A percentile compares a stretch with the other conserved stretches of the same genome.
These are phyloP conservation scores for Boletus insuetus DNA, from an alignment of 768 basidiomycete genomes.

Conservation along the genomic window DNA sequence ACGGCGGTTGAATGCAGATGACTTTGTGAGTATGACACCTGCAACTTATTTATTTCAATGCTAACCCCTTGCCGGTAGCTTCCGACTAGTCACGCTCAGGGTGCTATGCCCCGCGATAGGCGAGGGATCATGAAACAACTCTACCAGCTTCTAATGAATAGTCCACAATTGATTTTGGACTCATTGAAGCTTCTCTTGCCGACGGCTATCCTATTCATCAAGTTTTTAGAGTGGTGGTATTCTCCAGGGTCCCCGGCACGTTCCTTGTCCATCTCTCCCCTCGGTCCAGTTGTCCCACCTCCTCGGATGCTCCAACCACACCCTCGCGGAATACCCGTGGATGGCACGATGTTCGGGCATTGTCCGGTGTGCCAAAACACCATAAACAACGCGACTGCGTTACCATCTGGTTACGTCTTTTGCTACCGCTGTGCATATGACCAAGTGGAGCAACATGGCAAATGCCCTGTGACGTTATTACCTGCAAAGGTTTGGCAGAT, in stretches of 20 bases:
- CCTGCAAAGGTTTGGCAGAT: conserved; percentile 77
- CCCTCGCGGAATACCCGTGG: conserved; percentile 65
- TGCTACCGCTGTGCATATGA: conserved; percentile 91
- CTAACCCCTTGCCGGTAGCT: conserved; percentile 14
- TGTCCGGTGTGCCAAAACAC: conserved; percentile 77
- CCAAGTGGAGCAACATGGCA: conserved; percentile 70
- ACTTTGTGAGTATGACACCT: conserved; percentile 54
- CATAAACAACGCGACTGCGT: conserved; percentile 83
- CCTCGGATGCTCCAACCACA: conserved; percentile 75
- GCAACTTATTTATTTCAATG: neutral
- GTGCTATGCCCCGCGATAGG: conserved; percentile 20
- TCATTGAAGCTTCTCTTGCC: conserved; percentile 79
- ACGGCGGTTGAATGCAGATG: conserved; percentile 73
- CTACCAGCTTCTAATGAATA: conserved; percentile 45
- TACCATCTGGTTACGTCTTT: conserved; percentile 93
- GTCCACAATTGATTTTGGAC: conserved; percentile 68
- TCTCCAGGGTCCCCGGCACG: conserved; percentile 87
- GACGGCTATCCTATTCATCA: conserved; percentile 90
- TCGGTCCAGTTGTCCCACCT: conserved; percentile 72
- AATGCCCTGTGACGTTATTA: conserved; percentile 85
- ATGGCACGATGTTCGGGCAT: conserved; percentile 64
- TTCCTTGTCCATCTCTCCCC: conserved; percentile 57
- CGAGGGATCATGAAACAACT: conserved; percentile 43
- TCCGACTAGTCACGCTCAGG: conserved; percentile 12
- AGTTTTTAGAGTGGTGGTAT: conserved; percentile 99